These are phyloP conservation scores for Agroathelia rolfsii DNA, from an alignment of 1,284 basidiomycete species.

Conservation along the genomic window DNA sequence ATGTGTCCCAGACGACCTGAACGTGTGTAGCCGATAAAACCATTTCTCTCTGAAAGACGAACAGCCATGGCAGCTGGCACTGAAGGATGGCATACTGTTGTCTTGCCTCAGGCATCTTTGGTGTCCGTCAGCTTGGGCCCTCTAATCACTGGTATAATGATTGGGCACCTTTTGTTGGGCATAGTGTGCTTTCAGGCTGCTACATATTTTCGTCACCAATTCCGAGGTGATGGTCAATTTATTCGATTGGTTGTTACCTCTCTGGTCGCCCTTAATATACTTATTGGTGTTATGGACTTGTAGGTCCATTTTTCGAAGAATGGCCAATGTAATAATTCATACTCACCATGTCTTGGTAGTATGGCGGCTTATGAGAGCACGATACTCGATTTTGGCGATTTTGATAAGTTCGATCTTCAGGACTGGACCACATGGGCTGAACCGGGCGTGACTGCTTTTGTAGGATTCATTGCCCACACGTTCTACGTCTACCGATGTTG, in stretches of 20 bases:
- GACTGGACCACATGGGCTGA: constrained; percentile 11
- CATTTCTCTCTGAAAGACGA: no score
- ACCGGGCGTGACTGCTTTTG: constrained; percentile 7
- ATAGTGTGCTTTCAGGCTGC: constrained; percentile 5
- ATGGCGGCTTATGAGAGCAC: constrained; percentile 8
- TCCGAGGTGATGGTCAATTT: constrained; percentile 1
- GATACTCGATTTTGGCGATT: constrained; percentile 6
- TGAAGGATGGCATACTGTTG: no score
- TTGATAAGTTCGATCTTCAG: constrained; percentile 6
- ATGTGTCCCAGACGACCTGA: no score
- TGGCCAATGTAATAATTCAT: no score
- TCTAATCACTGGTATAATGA: constrained; percentile 5
- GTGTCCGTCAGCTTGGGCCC: constrained; percentile 9
- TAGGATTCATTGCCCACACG: constrained; percentile 9
- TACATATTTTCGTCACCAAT: constrained; percentile 4
- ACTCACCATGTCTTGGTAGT: no score
- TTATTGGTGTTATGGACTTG: constrained; percentile 8
- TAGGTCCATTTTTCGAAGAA: no score
- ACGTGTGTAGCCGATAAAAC: no score
- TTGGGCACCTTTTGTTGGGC: constrained; percentile 8
- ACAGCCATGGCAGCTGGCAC: no score
- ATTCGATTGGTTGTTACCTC: constrained; percentile 5
- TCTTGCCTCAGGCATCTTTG: no score
- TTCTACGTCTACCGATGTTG: constrained; percentile 9
- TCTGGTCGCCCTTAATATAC: constrained; percentile 8